phyloP scores from a whole-genome alignment of 2,329 filamentous ascomycete genomes.

The Arthrobotrys megalospora region DNA sequence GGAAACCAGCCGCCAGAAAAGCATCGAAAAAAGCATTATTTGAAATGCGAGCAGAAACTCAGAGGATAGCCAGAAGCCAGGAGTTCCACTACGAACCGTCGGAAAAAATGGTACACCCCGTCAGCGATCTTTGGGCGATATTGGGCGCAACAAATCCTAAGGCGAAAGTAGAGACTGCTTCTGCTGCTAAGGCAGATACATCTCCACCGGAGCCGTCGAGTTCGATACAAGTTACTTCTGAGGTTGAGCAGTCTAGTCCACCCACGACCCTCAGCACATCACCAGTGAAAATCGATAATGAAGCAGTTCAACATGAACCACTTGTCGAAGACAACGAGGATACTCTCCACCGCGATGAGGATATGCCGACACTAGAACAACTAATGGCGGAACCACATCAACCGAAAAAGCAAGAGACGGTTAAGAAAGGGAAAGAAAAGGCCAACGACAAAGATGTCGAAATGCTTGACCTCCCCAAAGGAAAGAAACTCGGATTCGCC shows the following conservation, averaged over 20 bases:
- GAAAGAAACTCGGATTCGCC: constrained; percentile 43
- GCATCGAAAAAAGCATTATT: constrained; percentile 95
- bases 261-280: constrained; percentile 37
- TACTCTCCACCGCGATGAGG: constrained; percentile 13
- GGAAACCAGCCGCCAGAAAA: constrained; percentile 80
- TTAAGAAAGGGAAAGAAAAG: constrained; percentile 61
- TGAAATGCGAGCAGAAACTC: constrained; percentile 95
- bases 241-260: constrained; percentile 48
- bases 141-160: constrained; percentile 40
- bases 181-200: constrained; percentile 4
- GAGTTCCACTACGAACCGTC: constrained; percentile 90
- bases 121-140: constrained; percentile 25
- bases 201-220: constrained; percentile 25
- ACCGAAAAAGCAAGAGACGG: constrained; percentile 33
- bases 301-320: not conserved
- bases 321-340: not conserved
- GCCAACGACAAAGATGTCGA: constrained; percentile 54
- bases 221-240: constrained; percentile 38
- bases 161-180: constrained; percentile 1
- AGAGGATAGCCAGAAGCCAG: constrained; percentile 89
- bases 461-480: constrained; percentile 36
- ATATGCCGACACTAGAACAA: constrained; percentile 41
- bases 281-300: not conserved
- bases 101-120: constrained; percentile 85
- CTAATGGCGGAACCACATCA: constrained; percentile 37